These are phyloP conservation scores for Apiospora koreana DNA, from an alignment of 2,329 filamentous ascomycete species.

Conservation along the genomic window DNA sequence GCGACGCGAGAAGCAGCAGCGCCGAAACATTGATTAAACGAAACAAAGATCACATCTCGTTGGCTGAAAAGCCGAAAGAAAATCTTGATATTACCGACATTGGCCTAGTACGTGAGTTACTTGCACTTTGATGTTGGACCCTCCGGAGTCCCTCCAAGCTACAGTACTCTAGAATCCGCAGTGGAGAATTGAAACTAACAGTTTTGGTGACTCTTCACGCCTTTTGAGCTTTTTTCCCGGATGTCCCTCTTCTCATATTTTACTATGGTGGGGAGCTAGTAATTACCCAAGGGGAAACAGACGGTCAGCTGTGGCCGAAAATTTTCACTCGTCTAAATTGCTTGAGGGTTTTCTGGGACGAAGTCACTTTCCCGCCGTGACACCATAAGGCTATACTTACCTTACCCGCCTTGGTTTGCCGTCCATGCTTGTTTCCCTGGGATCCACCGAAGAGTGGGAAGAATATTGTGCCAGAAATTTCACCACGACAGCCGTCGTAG, in stretches of 20 bases:
- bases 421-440: background rate
- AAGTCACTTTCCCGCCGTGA: background rate
- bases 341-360: background rate
- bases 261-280: conserved; percentile 1
- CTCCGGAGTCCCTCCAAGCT: background rate
- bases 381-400: conserved; percentile 5
- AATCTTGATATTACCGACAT: background rate
- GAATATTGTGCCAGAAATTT: conserved; percentile 5
- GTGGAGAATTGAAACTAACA: conserved; percentile 2
- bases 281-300: background rate
- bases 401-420: background rate
- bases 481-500: background rate
- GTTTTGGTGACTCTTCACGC: conserved; percentile 1
- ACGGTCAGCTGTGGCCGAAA: background rate
- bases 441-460: background rate
- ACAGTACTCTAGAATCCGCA: background rate
- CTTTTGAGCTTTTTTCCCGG: background rate
- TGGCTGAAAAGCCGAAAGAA: background rate
- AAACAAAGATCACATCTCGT: background rate
- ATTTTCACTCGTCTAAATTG: background rate
- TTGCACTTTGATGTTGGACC: background rate
- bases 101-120: background rate
- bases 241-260: background rate
- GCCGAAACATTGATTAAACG: conserved; percentile 1
- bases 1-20: conserved; percentile 1